These are phyloP conservation scores for Xylaria polymorpha DNA, from an alignment of 2,329 filamentous ascomycete species.

Conservation along the genomic window DNA sequence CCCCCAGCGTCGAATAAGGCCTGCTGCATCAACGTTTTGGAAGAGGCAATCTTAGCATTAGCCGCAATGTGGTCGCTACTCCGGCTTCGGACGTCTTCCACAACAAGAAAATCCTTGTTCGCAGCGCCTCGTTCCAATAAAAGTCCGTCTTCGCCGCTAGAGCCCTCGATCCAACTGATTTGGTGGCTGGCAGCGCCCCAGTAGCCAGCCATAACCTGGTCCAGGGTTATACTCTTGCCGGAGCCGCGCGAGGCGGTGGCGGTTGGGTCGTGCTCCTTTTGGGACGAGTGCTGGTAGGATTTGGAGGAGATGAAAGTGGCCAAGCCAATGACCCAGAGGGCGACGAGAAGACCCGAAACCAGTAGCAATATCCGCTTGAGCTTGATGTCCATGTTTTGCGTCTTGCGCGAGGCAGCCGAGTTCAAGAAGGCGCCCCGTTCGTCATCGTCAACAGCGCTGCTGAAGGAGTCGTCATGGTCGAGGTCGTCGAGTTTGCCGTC, in stretches of 20 bases:
- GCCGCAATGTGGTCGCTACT: conserved; percentile 56
- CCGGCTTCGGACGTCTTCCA: conserved; percentile 81
- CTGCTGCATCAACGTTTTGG: conserved; percentile 80
- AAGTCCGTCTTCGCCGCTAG: conserved; percentile 83
- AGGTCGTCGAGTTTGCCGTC: conserved; percentile 51
- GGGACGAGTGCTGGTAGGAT: conserved; percentile 72
- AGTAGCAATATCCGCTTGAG: conserved; percentile 73
- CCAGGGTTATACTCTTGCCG: conserved; percentile 78
- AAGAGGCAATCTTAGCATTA: conserved; percentile 56
- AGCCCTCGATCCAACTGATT: conserved; percentile 81
- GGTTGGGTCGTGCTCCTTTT: conserved; percentile 74
- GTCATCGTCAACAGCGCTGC: conserved; percentile 55
- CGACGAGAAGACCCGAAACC: conserved; percentile 68
- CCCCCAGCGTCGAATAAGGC: conserved; percentile 70
- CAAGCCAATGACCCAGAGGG: conserved; percentile 76
- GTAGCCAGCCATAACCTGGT: conserved; percentile 73
- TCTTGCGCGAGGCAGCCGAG: conserved; percentile 52
- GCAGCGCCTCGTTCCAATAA: conserved; percentile 76
- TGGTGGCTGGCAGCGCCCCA: conserved; percentile 73
- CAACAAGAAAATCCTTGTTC: conserved; percentile 80
- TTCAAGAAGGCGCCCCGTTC: conserved; percentile 65
- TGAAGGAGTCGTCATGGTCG: conserved; percentile 61
- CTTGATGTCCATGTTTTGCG: conserved; percentile 72
- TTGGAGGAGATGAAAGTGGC: conserved; percentile 74
- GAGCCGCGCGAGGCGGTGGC: conserved; percentile 70